A percentile compares a stretch with the other conserved stretches of the same genome.
phyloP scores from a whole-genome alignment of 495 filamentous ascomycete species.

The Penicillium coprophilum region DNA sequence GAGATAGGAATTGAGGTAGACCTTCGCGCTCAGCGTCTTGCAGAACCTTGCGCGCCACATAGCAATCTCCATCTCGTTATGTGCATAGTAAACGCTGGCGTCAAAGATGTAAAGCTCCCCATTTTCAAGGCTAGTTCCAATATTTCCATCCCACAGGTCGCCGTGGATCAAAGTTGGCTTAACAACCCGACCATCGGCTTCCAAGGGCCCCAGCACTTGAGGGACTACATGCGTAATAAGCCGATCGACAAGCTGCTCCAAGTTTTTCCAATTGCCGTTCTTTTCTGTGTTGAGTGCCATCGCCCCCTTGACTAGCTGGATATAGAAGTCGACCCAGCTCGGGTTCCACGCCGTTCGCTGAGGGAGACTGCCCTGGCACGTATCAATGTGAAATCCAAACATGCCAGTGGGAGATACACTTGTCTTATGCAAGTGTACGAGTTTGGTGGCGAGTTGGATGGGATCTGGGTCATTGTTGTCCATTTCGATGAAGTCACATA shows the following conservation, averaged over 20 bases:
- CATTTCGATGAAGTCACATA: constrained; percentile 1
- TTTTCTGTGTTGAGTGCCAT: not conserved
- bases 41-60: not conserved
- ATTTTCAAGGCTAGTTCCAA: not conserved
- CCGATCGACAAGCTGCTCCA: not conserved
- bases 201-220: constrained; percentile 2
- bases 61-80: not conserved
- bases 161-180: constrained; percentile 15
- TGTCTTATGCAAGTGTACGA: not conserved
- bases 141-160: constrained; percentile 12
- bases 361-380: constrained; percentile 8
- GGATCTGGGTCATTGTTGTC: not conserved
- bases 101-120: not conserved
- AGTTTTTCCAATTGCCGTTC: constrained; percentile 6
- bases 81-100: not conserved
- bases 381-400: constrained; percentile 12
- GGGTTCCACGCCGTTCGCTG: not conserved
- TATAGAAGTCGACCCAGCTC: constrained; percentile 3
- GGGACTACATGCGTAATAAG: constrained; percentile 4
- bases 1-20: not conserved
- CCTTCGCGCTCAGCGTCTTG: not conserved
- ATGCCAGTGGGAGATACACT: constrained; percentile 10
- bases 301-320: not conserved
- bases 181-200: not conserved
- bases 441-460: not conserved